Evolutionary conservation across 78 protist genomes (phyloP).

Genomic region (Diacronema lutheri): DNA sequence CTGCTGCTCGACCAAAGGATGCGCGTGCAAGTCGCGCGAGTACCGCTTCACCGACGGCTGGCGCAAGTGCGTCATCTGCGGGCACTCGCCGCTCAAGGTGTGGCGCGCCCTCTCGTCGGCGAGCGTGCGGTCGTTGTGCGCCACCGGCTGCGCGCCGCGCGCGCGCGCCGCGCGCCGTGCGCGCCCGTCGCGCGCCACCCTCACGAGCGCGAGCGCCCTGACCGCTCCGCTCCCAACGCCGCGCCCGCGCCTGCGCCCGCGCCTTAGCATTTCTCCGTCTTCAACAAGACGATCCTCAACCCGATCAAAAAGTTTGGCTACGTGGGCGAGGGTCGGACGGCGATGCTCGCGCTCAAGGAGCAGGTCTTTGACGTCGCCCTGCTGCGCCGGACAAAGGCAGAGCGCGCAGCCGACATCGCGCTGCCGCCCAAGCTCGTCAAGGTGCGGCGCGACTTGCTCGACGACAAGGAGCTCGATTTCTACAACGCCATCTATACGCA

Average conservation of each 20-base stretch:
- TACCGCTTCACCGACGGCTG: background rate
- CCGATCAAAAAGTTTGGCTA: constrained; percentile 44
- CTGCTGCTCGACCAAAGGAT: constrained; percentile 26
- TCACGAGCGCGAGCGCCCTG: no score
- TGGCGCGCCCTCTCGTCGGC: no score
- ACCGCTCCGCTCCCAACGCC: background rate
- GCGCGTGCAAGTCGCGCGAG: constrained; percentile 29
- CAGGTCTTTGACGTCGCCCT: constrained; percentile 18
- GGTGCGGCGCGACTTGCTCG: constrained; percentile 22
- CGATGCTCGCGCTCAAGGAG: constrained; percentile 3
- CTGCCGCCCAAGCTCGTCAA: constrained; percentile 36
- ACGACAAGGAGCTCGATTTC: constrained; percentile 18
- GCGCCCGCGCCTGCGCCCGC: no score
- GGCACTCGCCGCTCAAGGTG: constrained; percentile 30
- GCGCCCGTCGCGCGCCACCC: no score
- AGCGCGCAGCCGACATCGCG: constrained; percentile 17
- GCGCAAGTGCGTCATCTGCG: constrained; percentile 11
- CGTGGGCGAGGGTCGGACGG: constrained; percentile 43
- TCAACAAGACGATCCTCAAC: constrained; percentile 42
- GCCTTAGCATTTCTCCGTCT: constrained; percentile 45
- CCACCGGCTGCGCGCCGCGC: no score
- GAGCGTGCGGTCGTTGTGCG: no score
- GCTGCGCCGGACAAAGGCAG: constrained; percentile 45
- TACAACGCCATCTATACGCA: constrained; percentile 35
- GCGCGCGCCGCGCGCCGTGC: no score